Base-by-base conservation (phyloP, 1,284 basidiomycete species). In the Phenoliferia sp. region DNA sequence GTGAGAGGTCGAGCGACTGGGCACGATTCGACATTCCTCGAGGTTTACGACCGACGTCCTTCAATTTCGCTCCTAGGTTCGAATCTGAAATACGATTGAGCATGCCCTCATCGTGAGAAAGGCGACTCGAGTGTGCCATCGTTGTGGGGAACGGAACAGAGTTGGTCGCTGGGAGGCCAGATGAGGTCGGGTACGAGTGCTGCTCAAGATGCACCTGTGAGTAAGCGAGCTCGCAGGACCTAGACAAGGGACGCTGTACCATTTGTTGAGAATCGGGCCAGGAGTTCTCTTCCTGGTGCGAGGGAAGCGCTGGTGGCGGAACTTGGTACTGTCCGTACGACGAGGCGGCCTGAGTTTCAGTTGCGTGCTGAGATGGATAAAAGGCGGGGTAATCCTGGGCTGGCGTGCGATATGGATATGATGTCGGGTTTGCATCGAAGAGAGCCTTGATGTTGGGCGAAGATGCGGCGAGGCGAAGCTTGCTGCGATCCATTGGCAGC, bases 391-490 rank as follows among this genome's bases (percentile, higher is more conserved):
- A 70, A 15, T 61, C 57, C 19, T 31, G 28, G 19, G 61, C 61
- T 19, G 28, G 63, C 70, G 32, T 69, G 55, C 48, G 70, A 64
- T 55, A 74, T 70, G n/a, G 73, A 71, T 52, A 76, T 36, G 48
- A 55, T 39, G 57, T n/a, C 48, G 69, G 71, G 32, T 67, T 67
- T 10, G 90, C 83, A 69, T 86, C 92, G 81, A 98, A 97, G 68
- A 97, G 80, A 0, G 94, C 93, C 80, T 97, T 97, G 68, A 98
- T 94, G 76, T 97, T 92, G 0, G 92, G 91, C 3, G 93, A 90
- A 12, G 92, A 92, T 72, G 87, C 90, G 15, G 90, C 90, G 66
- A 94, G 82, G 59, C 92, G 86, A 61, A 93, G 82, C 57, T 69
- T 68, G 57, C 62, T 39, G n/a, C 50, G 35, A 36, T 61, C 50